A percentile compares a stretch with the other conserved stretches of the same genome.
phyloP scores from a whole-genome alignment of 176 grass and related monocot species.

The Puccinellia tenuiflora region DNA sequence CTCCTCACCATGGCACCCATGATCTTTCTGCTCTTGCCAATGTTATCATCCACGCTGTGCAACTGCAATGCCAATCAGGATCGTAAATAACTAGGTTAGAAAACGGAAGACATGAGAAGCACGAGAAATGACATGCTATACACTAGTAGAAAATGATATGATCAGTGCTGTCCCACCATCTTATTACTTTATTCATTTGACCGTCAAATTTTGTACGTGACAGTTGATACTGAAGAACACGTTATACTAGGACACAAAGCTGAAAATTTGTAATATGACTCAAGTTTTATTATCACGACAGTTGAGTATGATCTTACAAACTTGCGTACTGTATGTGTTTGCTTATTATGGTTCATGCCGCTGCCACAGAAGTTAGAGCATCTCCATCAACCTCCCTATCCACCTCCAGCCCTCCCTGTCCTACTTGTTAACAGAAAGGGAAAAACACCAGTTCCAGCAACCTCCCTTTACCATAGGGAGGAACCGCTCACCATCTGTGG shows the following conservation, averaged over 20 bases:
- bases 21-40: slow-evolving; percentile 68
- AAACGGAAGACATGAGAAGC: neutral
- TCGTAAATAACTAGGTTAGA: neutral
- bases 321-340: neutral
- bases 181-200: neutral
- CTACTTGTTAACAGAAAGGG: neutral
- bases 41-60: slow-evolving; percentile 50
- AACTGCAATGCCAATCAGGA: slow-evolving; percentile 39
- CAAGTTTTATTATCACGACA: too few relatives aligned
- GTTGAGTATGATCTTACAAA: neutral
- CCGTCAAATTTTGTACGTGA: neutral
- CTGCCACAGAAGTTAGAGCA: neutral
- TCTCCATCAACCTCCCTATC: neutral
- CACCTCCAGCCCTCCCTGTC: neutral
- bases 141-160: neutral
- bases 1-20: slow-evolving; percentile 64
- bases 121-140: neutral
- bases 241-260: neutral
- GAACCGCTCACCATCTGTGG: neutral
- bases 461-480: neutral
- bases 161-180: neutral
- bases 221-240: slow-evolving; percentile 12
- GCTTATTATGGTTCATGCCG: slow-evolving; percentile 4
- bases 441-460: neutral
- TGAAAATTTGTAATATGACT: neutral